phyloP scores from a whole-genome alignment of 306 rosid species.

The Elaeagnus macrophylla region DNA sequence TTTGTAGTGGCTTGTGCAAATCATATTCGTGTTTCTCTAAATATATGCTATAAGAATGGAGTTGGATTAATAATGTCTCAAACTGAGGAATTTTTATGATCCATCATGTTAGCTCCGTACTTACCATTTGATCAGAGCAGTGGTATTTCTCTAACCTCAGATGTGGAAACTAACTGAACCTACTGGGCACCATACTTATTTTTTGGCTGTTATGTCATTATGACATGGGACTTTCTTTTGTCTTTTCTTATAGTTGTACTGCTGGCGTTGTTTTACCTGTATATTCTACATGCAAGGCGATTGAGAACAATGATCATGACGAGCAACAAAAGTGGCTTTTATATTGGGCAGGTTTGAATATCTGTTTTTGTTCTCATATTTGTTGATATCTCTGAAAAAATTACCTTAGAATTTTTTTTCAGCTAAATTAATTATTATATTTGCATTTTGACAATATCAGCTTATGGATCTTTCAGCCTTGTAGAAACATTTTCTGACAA shows the following conservation, averaged over 20 bases:
- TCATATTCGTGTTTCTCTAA: neutral
- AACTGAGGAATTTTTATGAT: neutral
- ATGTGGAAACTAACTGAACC: neutral
- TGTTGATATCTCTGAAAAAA: neutral
- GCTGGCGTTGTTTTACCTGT: conserved; percentile 82
- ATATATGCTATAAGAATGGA: neutral
- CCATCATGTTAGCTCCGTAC: neutral
- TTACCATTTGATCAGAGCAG: neutral
- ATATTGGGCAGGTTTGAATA: conserved; percentile 74
- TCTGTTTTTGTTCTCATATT: conserved; percentile 1
- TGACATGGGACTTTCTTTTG: conserved; percentile 4
- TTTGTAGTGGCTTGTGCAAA: neutral
- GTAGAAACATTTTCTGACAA: conserved; percentile 73
- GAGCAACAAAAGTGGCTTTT: conserved; percentile 74
- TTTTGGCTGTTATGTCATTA: neutral
- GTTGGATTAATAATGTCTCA: neutral
- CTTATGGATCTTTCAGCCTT: conserved; percentile 86
- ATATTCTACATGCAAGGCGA: conserved; percentile 84
- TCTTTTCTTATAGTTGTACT: conserved; percentile 50
- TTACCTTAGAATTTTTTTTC: neutral
- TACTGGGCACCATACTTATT: neutral
- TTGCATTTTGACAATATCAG: conserved; percentile 30
- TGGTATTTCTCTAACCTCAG: neutral
- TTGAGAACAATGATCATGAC: conserved; percentile 58
- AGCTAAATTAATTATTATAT: neutral